These are phyloP conservation scores for Fraxinus excelsior DNA, from an alignment of 257 asterid genomes.

Conservation along the genomic window DNA sequence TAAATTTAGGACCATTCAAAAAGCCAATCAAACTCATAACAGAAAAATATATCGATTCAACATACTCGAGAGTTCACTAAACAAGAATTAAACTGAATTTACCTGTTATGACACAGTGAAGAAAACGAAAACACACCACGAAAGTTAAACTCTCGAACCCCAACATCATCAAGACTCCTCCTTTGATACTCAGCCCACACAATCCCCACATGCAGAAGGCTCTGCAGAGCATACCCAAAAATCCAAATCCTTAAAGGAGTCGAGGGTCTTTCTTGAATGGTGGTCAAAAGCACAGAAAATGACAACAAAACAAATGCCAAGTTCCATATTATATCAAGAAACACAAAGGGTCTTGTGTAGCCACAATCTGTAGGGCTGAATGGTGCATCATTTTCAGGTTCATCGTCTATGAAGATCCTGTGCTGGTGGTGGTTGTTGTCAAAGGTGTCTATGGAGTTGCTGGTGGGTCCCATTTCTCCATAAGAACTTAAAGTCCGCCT, in stretches of 20 bases:
- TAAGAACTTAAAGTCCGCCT: slow-evolving; percentile 20
- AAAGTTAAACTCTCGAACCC: slow-evolving; percentile 28
- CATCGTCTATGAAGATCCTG: slow-evolving; percentile 33
- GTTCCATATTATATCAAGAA: slow-evolving; percentile 87
- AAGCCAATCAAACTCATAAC: slow-evolving; percentile 2
- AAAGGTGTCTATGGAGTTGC: slow-evolving; percentile 34
- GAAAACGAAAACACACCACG: slow-evolving; percentile 39
- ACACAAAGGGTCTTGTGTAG: slow-evolving; percentile 66
- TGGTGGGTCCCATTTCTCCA: slow-evolving; percentile 27
- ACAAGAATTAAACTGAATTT: neutral
- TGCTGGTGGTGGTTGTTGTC: slow-evolving; percentile 29
- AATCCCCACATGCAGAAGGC: slow-evolving; percentile 72
- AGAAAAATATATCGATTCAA: neutral
- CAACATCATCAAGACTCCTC: slow-evolving; percentile 36
- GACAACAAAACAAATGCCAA: slow-evolving; percentile 68
- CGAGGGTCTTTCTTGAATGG: slow-evolving; percentile 59
- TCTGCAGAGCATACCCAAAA: slow-evolving; percentile 80
- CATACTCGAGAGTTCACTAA: neutral
- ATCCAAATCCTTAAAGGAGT: slow-evolving; percentile 85
- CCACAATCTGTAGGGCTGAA: slow-evolving; percentile 32
- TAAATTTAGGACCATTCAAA: slow-evolving; percentile 16
- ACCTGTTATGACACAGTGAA: slow-evolving; percentile 57
- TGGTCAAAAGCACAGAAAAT: slow-evolving; percentile 54
- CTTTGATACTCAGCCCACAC: slow-evolving; percentile 64
- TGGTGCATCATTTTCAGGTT: slow-evolving; percentile 27